Evolutionary conservation across 176 grass and related monocot species (phyloP).

Genomic region (Bonia amplexicaulis): DNA sequence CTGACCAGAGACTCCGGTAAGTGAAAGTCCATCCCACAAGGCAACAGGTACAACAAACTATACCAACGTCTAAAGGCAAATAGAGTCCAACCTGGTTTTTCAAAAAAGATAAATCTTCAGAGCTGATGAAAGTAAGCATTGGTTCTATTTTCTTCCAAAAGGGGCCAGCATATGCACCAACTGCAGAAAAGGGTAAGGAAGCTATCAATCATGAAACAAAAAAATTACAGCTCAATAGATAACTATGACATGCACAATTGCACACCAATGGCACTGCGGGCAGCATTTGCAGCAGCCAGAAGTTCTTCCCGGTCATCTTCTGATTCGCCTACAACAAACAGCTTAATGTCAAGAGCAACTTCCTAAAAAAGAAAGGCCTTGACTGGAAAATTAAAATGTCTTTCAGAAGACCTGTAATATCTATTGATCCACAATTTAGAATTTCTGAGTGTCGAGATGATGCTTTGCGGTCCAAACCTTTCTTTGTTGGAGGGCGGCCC

Average conservation of each 20-base stretch:
- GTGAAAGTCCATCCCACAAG: neutral
- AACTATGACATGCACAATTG: constrained; percentile 10
- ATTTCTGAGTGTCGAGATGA: constrained; percentile 39
- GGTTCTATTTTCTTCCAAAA: constrained; percentile 76
- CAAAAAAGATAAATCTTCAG: constrained; percentile 51
- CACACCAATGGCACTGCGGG: constrained; percentile 48
- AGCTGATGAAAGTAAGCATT: constrained; percentile 48
- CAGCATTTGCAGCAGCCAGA: constrained; percentile 64
- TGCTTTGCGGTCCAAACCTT: constrained; percentile 60
- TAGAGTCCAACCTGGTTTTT: constrained; percentile 48
- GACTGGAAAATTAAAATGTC: neutral
- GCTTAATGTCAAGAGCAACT: constrained; percentile 20
- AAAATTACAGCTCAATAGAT: constrained; percentile 11
- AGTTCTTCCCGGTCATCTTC: constrained; percentile 67
- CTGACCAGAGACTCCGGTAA: constrained; percentile 31
- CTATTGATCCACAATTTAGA: constrained; percentile 44
- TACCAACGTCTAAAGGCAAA: constrained; percentile 18
- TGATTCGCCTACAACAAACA: constrained; percentile 44
- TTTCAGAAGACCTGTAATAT: constrained; percentile 41
- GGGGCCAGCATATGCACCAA: constrained; percentile 40
- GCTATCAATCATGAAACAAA: constrained; percentile 3
- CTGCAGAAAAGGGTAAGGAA: constrained; percentile 36
- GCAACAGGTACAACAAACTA: constrained; percentile 9
- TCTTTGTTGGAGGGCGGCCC: constrained; percentile 73
- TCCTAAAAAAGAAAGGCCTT: neutral